Percentiles rank a stretch among this genome's conserved stretches.
These are phyloP conservation scores for Hypoxylon intermedium DNA, from an alignment of 495 filamentous ascomycete genomes.

Conservation along the genomic window DNA sequence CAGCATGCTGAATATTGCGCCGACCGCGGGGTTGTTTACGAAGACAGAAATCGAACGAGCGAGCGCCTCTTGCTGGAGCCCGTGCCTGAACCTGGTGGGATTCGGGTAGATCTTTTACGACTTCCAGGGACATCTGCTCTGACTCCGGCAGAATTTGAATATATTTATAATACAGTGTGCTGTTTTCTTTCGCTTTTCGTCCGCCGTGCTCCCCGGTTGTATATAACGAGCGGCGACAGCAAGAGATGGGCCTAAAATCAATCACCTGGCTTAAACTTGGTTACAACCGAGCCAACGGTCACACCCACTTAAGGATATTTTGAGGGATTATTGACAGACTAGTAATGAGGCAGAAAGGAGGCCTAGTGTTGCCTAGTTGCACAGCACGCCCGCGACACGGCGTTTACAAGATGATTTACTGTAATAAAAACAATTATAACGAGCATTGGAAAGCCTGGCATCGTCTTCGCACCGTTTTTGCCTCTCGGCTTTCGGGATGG, in stretches of 20 bases:
- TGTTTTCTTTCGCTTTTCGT: not conserved
- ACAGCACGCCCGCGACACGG: slow-evolving; percentile 12
- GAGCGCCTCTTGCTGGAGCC: slow-evolving; percentile 15
- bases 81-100: slow-evolving; percentile 15
- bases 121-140: not conserved
- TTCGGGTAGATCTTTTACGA: not conserved
- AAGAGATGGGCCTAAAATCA: slow-evolving; percentile 9
- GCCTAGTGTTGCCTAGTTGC: slow-evolving; percentile 11
- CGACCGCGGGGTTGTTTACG: slow-evolving; percentile 31
- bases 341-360: slow-evolving; percentile 28
- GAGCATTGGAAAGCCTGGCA: not conserved
- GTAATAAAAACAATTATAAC: slow-evolving; percentile 14
- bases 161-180: no score
- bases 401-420: slow-evolving; percentile 17
- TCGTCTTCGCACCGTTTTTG: not conserved
- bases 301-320: slow-evolving; percentile 23
- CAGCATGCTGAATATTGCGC: slow-evolving; percentile 11
- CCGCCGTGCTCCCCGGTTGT: not conserved
- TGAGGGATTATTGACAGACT: slow-evolving; percentile 42
- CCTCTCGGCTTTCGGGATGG: slow-evolving; percentile 8
- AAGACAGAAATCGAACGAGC: slow-evolving; percentile 9
- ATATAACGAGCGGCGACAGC: not conserved
- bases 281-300: slow-evolving; percentile 14
- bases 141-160: no score
- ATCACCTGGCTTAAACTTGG: slow-evolving; percentile 10